Conservation (phyloP, 2,329 filamentous ascomycete genomes). For the Verticillium klebahnii region DNA sequence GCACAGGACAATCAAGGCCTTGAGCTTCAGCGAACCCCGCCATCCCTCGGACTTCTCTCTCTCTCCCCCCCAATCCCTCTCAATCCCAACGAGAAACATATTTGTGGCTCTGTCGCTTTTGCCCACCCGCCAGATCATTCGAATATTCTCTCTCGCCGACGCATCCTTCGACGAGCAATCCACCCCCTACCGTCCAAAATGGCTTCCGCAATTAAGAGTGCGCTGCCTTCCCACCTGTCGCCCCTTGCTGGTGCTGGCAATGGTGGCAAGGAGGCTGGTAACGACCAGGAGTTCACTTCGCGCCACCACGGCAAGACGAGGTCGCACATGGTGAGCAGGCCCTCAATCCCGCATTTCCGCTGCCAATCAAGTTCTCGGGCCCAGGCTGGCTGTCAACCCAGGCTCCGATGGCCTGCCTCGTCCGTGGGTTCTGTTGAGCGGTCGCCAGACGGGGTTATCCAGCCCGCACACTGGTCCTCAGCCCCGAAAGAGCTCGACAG, state of each 20-base stretch:
- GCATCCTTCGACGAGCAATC: background rate
- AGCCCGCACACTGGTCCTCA: background rate
- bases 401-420: background rate
- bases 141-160: background rate
- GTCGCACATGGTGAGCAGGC: conserved; percentile 69
- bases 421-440: background rate
- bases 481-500: background rate
- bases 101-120: background rate
- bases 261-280: conserved; percentile 35
- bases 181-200: conserved; percentile 40
- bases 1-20: background rate
- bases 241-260: conserved; percentile 30
- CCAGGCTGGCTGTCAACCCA: background rate
- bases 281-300: conserved; percentile 48
- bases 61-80: background rate
- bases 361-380: background rate
- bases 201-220: conserved; percentile 67
- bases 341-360: conserved; percentile 1
- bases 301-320: conserved; percentile 82
- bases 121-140: background rate
- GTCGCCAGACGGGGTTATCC: background rate
- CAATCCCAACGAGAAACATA: background rate
- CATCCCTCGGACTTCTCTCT: background rate
- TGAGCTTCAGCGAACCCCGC: background rate
- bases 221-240: conserved; percentile 74